These are phyloP conservation scores for Candida argentea DNA, from an alignment of 805 yeast species.

Conservation along the genomic window DNA sequence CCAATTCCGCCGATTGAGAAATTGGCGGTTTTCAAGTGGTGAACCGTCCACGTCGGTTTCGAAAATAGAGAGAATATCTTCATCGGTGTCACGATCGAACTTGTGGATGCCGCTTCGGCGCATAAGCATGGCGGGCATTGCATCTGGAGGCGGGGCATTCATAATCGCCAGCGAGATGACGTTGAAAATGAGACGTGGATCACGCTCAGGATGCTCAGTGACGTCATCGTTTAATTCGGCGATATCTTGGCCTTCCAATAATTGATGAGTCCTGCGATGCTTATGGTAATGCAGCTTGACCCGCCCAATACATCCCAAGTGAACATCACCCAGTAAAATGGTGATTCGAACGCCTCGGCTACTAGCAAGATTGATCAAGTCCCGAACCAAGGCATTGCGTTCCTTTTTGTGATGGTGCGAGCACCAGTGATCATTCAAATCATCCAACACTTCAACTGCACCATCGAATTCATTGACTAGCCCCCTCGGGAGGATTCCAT, in stretches of 20 bases:
- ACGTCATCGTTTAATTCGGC: conserved; percentile 30
- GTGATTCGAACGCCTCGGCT: conserved; percentile 62
- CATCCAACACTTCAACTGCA: conserved; percentile 82
- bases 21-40: conserved; percentile 36
- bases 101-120: conserved; percentile 61
- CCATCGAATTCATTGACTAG: conserved; percentile 90
- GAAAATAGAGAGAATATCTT: conserved; percentile 74
- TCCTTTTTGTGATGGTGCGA: conserved; percentile 78
- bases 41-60: conserved; percentile 45
- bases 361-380: conserved; percentile 59
- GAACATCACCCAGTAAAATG: conserved; percentile 89
- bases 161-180: conserved; percentile 84
- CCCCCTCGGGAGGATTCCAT: conserved; percentile 54
- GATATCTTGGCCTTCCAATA: conserved; percentile 15
- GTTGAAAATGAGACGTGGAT: conserved; percentile 71
- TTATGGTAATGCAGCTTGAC: conserved; percentile 47
- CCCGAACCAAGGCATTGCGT: conserved; percentile 58
- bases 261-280: conserved; percentile 19
- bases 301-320: conserved; percentile 75
- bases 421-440: conserved; percentile 96
- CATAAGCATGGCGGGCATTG: conserved; percentile 67
- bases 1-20: conserved; percentile 64
- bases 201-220: conserved; percentile 46
- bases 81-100: conserved; percentile 56
- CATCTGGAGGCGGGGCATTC: conserved; percentile 87